phyloP scores from a whole-genome alignment of 2,329 filamentous ascomycete species.

The Septoria petroselini region DNA sequence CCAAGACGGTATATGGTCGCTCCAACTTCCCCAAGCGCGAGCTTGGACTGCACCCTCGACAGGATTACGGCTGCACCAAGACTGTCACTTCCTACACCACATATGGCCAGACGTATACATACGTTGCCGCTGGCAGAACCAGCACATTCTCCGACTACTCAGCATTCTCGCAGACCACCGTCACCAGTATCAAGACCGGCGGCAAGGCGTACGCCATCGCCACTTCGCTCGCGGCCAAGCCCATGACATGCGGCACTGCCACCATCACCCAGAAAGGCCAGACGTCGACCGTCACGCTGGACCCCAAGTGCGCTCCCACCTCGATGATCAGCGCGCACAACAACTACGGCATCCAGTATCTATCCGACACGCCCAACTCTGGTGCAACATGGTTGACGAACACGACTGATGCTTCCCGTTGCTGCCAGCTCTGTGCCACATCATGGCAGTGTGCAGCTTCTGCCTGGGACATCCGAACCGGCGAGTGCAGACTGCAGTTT shows the following conservation, averaged over 20 bases:
- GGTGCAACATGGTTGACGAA: constrained; percentile 33
- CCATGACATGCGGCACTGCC: constrained; percentile 25
- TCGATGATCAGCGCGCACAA: constrained; percentile 31
- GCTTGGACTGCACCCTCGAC: constrained; percentile 24
- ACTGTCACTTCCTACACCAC: constrained; percentile 33
- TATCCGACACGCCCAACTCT: constrained; percentile 25
- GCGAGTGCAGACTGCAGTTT: constrained; percentile 33
- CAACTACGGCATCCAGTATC: constrained; percentile 32
- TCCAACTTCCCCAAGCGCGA: constrained; percentile 21
- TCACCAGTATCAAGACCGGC: constrained; percentile 33
- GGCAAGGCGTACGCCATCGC: constrained; percentile 34
- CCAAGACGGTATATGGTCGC: constrained; percentile 27
- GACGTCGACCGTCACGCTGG: constrained; percentile 30
- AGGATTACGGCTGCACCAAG: constrained; percentile 29
- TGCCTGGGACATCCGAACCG: constrained; percentile 33
- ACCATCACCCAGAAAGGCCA: constrained; percentile 24
- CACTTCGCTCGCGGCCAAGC: constrained; percentile 28
- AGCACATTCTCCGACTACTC: constrained; percentile 35
- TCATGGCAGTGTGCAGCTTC: constrained; percentile 31
- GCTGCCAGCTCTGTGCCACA: constrained; percentile 37
- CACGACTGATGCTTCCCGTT: constrained; percentile 31
- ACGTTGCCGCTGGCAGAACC: constrained; percentile 27
- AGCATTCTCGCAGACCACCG: constrained; percentile 31
- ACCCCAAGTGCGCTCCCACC: constrained; percentile 35
- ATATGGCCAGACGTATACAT: constrained; percentile 33